phyloP scores from a whole-genome alignment of 108 stramenopile species.

The Nitzschia putrida region DNA sequence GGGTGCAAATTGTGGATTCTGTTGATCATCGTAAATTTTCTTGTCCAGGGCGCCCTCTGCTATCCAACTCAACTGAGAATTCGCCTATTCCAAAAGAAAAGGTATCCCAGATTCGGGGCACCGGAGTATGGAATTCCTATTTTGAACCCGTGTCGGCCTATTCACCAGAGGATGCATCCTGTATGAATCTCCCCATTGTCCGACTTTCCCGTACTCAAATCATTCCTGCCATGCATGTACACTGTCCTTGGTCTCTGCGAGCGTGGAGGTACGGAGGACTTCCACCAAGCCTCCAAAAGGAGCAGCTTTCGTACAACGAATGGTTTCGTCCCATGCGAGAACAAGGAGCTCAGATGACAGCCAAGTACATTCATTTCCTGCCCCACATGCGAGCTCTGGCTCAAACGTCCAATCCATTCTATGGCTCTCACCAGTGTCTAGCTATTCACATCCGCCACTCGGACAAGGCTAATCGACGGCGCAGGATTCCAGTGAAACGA shows the following conservation, averaged over 20 bases:
- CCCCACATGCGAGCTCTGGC: conserved; percentile 32
- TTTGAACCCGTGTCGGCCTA: conserved; percentile 43
- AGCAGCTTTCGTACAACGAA: not conserved
- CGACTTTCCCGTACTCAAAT: conserved; percentile 43
- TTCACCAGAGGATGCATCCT: conserved; percentile 22
- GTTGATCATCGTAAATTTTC: not conserved
- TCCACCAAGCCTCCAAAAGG: conserved; percentile 25
- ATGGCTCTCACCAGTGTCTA: conserved; percentile 20
- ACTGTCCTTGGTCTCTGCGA: conserved; percentile 36
- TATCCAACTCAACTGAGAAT: too few species aligned
- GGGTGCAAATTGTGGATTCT: not conserved
- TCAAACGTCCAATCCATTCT: not conserved
- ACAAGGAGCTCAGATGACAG: conserved; percentile 16
- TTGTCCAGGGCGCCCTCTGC: not conserved
- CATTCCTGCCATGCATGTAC: conserved; percentile 21
- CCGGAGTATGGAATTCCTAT: conserved; percentile 51
- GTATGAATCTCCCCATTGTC: conserved; percentile 16
- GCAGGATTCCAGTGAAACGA: conserved; percentile 21
- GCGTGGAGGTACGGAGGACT: conserved; percentile 48
- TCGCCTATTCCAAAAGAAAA: too few species aligned
- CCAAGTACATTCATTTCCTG: conserved; percentile 32
- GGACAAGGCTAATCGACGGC: conserved; percentile 41
- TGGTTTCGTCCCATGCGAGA: conserved; percentile 36
- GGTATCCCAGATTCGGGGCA: conserved; percentile 7
- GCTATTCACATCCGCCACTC: conserved; percentile 47